Conservation (phyloP, 371 early-diverging fungal genomes). For the Blakeslea trispora region DNA sequence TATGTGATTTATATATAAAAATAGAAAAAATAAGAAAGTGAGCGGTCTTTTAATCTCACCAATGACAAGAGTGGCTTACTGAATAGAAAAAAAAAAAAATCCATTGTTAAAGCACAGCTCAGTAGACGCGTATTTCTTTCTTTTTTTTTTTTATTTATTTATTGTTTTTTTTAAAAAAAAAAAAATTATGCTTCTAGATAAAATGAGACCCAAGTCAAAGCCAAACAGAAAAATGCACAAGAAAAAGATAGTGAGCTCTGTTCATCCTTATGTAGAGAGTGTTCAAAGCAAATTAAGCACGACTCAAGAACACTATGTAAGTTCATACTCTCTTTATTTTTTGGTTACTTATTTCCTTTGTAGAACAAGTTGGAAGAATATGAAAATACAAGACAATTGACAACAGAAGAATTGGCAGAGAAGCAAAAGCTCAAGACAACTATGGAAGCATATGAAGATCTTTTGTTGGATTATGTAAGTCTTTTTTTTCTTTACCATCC, state of each 20-base stretch:
- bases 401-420: slow-evolving; percentile 1
- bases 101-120: background rate
- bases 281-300: slow-evolving; percentile 26
- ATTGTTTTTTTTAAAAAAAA: background rate
- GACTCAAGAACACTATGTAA: slow-evolving; percentile 32
- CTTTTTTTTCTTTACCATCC: no score
- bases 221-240: background rate
- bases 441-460: slow-evolving; percentile 12
- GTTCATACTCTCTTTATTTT: no score
- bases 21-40: background rate
- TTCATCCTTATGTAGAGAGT: slow-evolving; percentile 27
- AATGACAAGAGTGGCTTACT: background rate
- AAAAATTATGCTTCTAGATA: background rate
- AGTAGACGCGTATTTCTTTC: background rate
- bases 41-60: no score
- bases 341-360: no score
- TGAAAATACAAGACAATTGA: slow-evolving; percentile 16
- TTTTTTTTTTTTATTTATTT: slow-evolving; percentile 5
- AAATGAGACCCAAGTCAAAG: background rate
- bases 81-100: background rate
- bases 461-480: slow-evolving; percentile 9
- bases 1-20: no score
- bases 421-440: slow-evolving; percentile 7
- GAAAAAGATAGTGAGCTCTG: background rate
- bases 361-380: slow-evolving; percentile 7